Percentiles rank a stretch among this genome's conserved stretches.
Conservation (phyloP, 2,329 filamentous ascomycete species). For the Phaeosphaeriaceae sp. region DNA sequence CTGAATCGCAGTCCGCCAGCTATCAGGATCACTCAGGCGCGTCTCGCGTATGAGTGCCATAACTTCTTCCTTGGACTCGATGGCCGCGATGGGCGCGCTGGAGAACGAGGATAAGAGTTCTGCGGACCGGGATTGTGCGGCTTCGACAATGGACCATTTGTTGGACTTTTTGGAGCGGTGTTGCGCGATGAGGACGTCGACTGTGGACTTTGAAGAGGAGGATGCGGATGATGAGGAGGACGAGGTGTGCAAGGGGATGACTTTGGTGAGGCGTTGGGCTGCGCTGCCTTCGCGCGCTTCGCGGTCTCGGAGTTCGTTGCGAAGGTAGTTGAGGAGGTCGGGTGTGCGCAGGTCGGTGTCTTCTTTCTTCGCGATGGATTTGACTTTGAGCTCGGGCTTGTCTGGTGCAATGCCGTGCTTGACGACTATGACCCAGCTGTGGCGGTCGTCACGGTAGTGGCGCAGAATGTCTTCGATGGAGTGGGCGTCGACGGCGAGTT, state of each 20-base stretch:
- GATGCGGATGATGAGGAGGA: constrained; percentile 14
- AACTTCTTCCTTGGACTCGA: constrained; percentile 86
- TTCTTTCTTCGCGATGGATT: constrained; percentile 78
- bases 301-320: constrained; percentile 80
- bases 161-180: constrained; percentile 93
- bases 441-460: constrained; percentile 76
- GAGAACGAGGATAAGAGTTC: constrained; percentile 74
- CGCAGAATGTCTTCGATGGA: constrained; percentile 81
- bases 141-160: constrained; percentile 83
- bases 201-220: constrained; percentile 59
- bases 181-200: constrained; percentile 82
- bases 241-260: constrained; percentile 26
- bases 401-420: constrained; percentile 71
- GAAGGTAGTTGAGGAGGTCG: constrained; percentile 81
- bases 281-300: constrained; percentile 66
- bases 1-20: constrained; percentile 83
- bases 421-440: constrained; percentile 88
- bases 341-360: constrained; percentile 74
- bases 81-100: constrained; percentile 80
- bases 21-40: constrained; percentile 78
- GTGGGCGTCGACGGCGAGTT: constrained; percentile 80
- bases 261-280: constrained; percentile 40
- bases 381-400: constrained; percentile 73
- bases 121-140: constrained; percentile 64
- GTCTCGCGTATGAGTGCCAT: constrained; percentile 79